Conservation (phyloP, 768 basidiomycete genomes). For the Phlebiopsis gigantea region DNA sequence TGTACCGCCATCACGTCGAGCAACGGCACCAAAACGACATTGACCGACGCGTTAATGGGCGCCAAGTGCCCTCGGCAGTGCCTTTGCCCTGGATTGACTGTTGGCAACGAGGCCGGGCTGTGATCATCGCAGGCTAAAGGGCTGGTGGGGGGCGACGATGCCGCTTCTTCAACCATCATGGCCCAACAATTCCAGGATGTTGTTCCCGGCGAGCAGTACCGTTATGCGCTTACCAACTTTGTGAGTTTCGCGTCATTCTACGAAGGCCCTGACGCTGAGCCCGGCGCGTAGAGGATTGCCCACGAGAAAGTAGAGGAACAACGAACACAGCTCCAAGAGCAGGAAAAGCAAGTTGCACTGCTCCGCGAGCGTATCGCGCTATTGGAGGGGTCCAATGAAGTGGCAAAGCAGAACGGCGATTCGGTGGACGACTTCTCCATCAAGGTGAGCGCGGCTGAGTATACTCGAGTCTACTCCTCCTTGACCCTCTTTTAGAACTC, state of each 20-base stretch:
- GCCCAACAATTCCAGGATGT: conserved; percentile 15
- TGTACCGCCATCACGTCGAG: neutral
- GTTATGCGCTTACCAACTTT: conserved; percentile 81
- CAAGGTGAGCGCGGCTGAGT: conserved; percentile 43
- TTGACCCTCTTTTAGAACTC: conserved; percentile 47
- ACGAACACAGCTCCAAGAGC: conserved; percentile 71
- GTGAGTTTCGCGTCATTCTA: conserved; percentile 21
- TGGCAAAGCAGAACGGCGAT: conserved; percentile 23
- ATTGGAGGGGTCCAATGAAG: conserved; percentile 60
- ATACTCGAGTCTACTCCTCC: neutral
- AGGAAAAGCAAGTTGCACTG: conserved; percentile 75
- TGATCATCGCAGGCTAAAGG: neutral
- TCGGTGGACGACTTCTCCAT: conserved; percentile 88
- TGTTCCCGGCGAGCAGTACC: conserved; percentile 61
- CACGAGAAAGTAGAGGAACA: conserved; percentile 88
- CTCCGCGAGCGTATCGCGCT: conserved; percentile 65
- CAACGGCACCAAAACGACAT: neutral
- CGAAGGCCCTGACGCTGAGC: neutral
- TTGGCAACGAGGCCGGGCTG: neutral
- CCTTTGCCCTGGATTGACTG: neutral
- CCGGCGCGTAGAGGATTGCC: conserved; percentile 58
- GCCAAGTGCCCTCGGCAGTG: neutral
- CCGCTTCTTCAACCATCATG: neutral
- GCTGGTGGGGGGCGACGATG: neutral
- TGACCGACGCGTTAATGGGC: neutral